Conservation (phyloP, 345 rosid genomes). For the Lenwebbia sp. region DNA sequence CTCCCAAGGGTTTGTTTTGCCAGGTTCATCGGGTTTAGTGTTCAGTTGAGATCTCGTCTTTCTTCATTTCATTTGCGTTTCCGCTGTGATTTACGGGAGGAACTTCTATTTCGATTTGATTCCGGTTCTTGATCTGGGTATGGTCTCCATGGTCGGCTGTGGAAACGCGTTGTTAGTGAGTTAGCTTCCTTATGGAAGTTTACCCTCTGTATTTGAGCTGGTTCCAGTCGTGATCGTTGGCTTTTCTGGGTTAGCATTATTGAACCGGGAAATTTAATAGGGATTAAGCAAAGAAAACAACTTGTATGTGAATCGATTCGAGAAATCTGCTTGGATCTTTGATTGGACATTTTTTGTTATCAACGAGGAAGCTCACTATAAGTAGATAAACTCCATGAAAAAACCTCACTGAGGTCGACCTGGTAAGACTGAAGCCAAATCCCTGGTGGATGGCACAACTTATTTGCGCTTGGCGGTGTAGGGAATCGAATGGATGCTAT, state of each 20-base stretch:
- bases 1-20: neutral
- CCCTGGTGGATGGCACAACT: neutral
- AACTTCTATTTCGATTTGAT: neutral
- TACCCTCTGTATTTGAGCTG: neutral
- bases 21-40: neutral
- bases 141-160: neutral
- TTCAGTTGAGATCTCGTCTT: neutral
- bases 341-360: neutral
- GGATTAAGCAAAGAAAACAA: neutral
- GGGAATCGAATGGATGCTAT: neutral
- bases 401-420: neutral
- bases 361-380: neutral
- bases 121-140: neutral
- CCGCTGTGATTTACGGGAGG: neutral
- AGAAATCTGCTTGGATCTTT: neutral
- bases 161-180: neutral
- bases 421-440: neutral
- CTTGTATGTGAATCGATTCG: neutral
- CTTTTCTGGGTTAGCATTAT: neutral
- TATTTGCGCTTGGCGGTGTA: neutral
- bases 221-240: neutral
- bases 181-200: neutral
- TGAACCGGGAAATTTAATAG: neutral
- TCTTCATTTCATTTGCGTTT: neutral
- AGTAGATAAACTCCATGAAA: neutral